Evolutionary conservation across 1,284 basidiomycete species (phyloP), one percentile per base, ranked within the genome.

Genomic region (Gymnopus androsaceus): DNA sequence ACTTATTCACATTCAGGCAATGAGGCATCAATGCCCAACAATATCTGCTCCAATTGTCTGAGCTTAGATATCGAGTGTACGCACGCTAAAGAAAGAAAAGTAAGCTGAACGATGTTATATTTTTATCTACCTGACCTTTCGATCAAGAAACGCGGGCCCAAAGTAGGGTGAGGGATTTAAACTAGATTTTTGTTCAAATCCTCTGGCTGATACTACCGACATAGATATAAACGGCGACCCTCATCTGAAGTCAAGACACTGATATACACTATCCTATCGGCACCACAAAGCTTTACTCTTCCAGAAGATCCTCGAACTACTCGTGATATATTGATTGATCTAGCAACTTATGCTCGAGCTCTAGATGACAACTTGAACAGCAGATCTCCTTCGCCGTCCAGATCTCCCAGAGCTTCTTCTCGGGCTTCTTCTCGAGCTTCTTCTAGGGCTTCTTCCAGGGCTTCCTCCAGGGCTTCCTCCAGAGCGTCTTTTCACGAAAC

Each of bases 301-400:
- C 57, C 57, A 37, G 49, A 52, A n/a, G 48, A 58, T 41, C 41
- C 34, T 27, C 47, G 52, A 52, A 14, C 33, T 15, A 50, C 44
- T 4, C 31, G 33, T 17, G 25, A 46, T 25, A 36, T 58, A 21
- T 42, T 58, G 52, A 48, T 51, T 30, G 48, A 54, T 33, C 52
- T 58, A 5, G 52, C 57, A 4, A 51, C 25, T 15, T 50, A 50
- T 38, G 52, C 52, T 44, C 51, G 48, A 21, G 21, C 40, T 11
- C 30, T 54, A 33, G 53, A 54, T 19, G 33, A 50, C 11, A 40
- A 54, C n/a, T 15, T 45, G 3, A 12, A 42, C 14, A 28, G 37
- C 14, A 28, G 37, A 14, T 30, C 48, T 14, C 34, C 48, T 50
- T 50, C 34, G 8, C 34, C 23, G 12, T 33, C 46, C 17, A 33